These are phyloP conservation scores for Nemania serpens DNA, from an alignment of 2,329 filamentous ascomycete species.

Conservation along the genomic window DNA sequence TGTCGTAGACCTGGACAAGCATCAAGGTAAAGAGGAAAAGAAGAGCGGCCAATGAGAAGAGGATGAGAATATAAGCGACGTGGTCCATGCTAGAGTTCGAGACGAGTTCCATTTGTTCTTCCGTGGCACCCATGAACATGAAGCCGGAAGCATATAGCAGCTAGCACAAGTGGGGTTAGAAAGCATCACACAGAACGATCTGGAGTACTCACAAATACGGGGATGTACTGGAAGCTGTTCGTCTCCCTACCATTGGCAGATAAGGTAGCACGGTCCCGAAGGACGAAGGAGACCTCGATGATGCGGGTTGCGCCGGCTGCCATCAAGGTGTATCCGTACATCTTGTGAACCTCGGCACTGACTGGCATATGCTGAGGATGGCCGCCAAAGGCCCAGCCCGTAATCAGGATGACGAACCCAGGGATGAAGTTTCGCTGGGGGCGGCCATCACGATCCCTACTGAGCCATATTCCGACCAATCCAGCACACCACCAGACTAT, in stretches of 20 bases:
- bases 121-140: constrained; percentile 95
- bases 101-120: constrained; percentile 89
- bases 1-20: constrained; percentile 82
- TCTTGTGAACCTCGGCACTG: constrained; percentile 83
- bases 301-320: constrained; percentile 81
- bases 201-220: constrained; percentile 66
- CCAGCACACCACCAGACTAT: constrained; percentile 98
- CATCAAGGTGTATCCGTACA: constrained; percentile 97
- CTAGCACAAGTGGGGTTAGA: constrained; percentile 51
- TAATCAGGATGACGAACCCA: constrained; percentile 86
- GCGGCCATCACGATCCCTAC: constrained; percentile 77
- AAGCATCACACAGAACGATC: neutral
- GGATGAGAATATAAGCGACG: constrained; percentile 87
- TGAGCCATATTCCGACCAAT: constrained; percentile 89
- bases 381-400: constrained; percentile 92
- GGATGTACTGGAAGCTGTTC: constrained; percentile 72
- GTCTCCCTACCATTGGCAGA: constrained; percentile 70
- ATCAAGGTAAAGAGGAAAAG: constrained; percentile 90
- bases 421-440: constrained; percentile 94
- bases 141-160: constrained; percentile 91
- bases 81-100: constrained; percentile 77
- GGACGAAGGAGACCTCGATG: constrained; percentile 87
- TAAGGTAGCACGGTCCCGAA: constrained; percentile 71
- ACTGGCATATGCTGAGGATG: constrained; percentile 85
- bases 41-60: constrained; percentile 88